A percentile compares a stretch with the other conserved stretches of the same genome.
These are phyloP conservation scores for Colletotrichum tanaceti DNA, from an alignment of 2,329 filamentous ascomycete species.

Conservation along the genomic window DNA sequence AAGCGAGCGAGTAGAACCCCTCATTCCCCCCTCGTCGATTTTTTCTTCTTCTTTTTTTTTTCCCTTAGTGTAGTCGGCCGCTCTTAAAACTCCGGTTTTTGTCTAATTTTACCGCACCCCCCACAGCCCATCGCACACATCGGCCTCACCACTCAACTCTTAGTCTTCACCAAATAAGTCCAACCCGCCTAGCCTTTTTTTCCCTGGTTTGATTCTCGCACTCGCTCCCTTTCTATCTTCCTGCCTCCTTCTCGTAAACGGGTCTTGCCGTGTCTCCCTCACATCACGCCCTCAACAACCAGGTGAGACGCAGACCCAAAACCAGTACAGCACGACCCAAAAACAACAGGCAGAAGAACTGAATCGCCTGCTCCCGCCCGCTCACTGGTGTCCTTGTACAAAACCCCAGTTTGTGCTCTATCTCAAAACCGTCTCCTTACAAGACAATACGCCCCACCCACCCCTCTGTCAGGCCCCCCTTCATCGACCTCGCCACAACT, in stretches of 20 bases:
- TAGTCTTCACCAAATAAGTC: conserved; percentile 36
- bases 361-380: conserved; percentile 6
- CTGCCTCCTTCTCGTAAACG: conserved; percentile 6
- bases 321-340: not conserved
- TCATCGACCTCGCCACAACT: conserved; percentile 8
- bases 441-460: conserved; percentile 4
- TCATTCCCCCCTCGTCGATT: conserved; percentile 21
- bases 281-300: conserved; percentile 6
- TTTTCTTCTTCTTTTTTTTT: conserved; percentile 11
- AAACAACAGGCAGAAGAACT: not conserved
- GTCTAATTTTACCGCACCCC: conserved; percentile 36
- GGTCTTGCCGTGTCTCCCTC: conserved; percentile 22
- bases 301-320: conserved; percentile 7
- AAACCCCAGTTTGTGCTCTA: conserved; percentile 26
- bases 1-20: conserved; percentile 30
- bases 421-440: conserved; percentile 28
- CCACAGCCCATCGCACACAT: conserved; percentile 37
- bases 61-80: conserved; percentile 3
- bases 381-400: conserved; percentile 11
- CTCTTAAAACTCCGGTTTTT: conserved; percentile 16
- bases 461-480: conserved; percentile 18
- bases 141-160: conserved; percentile 27
- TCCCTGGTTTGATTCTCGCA: not conserved
- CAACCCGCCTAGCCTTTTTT: conserved; percentile 25
- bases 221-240: conserved; percentile 18